Conservation (phyloP, 75 land plant species). For the Pinus taeda region DNA sequence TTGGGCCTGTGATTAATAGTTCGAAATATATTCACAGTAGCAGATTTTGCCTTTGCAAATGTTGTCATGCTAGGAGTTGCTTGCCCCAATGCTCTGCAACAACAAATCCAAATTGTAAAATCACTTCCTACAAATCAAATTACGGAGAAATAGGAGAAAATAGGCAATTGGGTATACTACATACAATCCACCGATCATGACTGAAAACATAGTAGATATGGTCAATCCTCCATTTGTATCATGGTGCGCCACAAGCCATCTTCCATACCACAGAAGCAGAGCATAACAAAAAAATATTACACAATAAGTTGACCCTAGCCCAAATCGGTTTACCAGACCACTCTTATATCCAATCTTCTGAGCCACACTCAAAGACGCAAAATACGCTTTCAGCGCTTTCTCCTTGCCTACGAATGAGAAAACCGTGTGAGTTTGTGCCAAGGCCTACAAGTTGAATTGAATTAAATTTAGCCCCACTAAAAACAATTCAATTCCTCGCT, state of each 20-base stretch:
- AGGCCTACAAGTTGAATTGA: slow-evolving; percentile 37
- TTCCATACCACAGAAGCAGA: slow-evolving; percentile 90
- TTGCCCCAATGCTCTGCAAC: slow-evolving; percentile 76
- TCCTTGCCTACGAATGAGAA: slow-evolving; percentile 73
- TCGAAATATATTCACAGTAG: slow-evolving; percentile 71
- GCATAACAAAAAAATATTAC: slow-evolving; percentile 84
- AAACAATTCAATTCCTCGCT: not conserved
- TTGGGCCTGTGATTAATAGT: slow-evolving; percentile 72
- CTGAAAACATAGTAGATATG: slow-evolving; percentile 75
- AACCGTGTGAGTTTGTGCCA: slow-evolving; percentile 72
- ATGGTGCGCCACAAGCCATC: slow-evolving; percentile 69
- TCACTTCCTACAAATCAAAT: not conserved
- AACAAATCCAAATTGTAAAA: not conserved
- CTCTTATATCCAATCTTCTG: slow-evolving; percentile 67
- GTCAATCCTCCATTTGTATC: slow-evolving; percentile 83
- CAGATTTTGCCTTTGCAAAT: slow-evolving; percentile 79
- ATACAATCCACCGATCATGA: slow-evolving; percentile 95
- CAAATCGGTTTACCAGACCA: slow-evolving; percentile 83
- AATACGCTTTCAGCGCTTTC: slow-evolving; percentile 53
- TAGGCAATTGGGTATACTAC: slow-evolving; percentile 14
- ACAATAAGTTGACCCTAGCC: slow-evolving; percentile 74
- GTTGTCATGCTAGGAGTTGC: slow-evolving; percentile 78
- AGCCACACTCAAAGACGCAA: slow-evolving; percentile 37
- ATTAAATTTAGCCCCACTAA: not conserved
- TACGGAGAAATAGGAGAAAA: not conserved